Percentiles rank a stretch among this genome's conserved stretches.
Conservation (phyloP, 164 flowering plant species). For the Akebia trifoliata region DNA sequence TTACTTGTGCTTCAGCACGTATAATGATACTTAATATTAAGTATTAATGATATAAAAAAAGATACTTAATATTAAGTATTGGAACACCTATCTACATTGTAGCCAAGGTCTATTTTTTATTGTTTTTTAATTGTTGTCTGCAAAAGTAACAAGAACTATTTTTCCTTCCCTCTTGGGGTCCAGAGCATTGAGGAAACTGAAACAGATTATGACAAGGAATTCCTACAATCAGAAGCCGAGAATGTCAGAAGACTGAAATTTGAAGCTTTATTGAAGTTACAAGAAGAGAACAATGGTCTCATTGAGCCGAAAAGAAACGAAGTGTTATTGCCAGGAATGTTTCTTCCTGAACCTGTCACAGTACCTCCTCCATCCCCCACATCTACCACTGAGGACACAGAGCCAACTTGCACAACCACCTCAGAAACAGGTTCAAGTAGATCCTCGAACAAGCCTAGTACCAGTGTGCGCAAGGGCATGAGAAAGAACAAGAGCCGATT, state of each 20-base stretch:
- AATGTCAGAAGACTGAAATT: conserved; percentile 52
- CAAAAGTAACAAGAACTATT: no score
- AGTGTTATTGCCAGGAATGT: conserved; percentile 62
- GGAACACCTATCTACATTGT: no score
- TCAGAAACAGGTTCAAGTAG: conserved; percentile 22
- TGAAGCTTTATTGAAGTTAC: conserved; percentile 51
- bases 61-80: no score
- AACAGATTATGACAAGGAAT: conserved; percentile 23
- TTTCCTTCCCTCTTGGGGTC: conserved; percentile 7
- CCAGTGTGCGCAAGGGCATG: conserved; percentile 23
- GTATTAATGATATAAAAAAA: no score
- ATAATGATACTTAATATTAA: no score
- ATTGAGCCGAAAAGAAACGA: conserved; percentile 51
- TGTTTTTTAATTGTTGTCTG: no score
- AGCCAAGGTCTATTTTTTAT: no score
- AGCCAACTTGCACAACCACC: conserved; percentile 2
- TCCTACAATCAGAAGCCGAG: conserved; percentile 56
- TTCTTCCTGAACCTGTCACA: conserved; percentile 39
- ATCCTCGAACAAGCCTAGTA: conserved; percentile 22
- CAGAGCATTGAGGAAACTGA: conserved; percentile 31
- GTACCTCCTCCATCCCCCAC: conserved; percentile 9
- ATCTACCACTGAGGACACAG: conserved; percentile 18
- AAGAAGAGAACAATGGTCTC: conserved; percentile 64
- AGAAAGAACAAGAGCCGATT: conserved; percentile 28
- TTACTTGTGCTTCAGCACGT: no score